Base-by-base conservation (phyloP, 768 basidiomycete genomes). In the Termitomyces sp. region DNA sequence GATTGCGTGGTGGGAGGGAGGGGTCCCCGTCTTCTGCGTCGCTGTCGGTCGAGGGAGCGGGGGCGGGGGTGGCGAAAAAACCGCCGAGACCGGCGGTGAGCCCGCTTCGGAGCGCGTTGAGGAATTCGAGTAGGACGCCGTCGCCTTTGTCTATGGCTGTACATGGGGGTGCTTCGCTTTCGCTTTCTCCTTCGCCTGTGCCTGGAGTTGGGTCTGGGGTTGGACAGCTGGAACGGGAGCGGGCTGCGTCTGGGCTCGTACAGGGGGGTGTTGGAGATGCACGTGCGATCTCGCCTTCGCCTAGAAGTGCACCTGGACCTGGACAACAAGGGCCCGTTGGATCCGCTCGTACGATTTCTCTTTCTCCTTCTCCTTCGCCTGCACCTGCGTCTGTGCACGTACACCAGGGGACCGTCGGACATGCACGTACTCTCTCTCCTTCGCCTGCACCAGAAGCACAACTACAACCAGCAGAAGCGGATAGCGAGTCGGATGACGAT, bases 81-180 rank as follows among this genome's bases (percentile, higher is more conserved):
- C 63, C 3, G 11, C 10, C 54, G 25, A 64, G 69, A 7, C 73
- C 75, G 3, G 69, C 71, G 9, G 79, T 76, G 64, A 65, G 73
- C 25, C 86, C 87, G 0, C 62, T 90, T 31, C 75, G 79, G 51
- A 88, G 86, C 51, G 88, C 86, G 22, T 58, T 90, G 68, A 78
- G 80, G 59, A 78, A 79, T 54, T 42, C 74, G 12, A 82, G 78
- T 55, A 67, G 78, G 44, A 76, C 78, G 23, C 78, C 81, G 9
- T 81, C 82, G 22, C 82, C 82, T 7, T 54, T 65, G 46, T 64
- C 64, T 0, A n/a, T n/a, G n/a, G 13, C 41, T 35, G 27, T 15
- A n/a, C n/a, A n/a, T 22, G n/a, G 10, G 13, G 23, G 22, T 15
- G 25, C 47, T 12, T 29, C 23, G 45, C n/a, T n/a, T n/a, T n/a